Evolutionary conservation across 1,284 basidiomycete species (phyloP).

Genomic region (Microbotryomycetes sp.): DNA sequence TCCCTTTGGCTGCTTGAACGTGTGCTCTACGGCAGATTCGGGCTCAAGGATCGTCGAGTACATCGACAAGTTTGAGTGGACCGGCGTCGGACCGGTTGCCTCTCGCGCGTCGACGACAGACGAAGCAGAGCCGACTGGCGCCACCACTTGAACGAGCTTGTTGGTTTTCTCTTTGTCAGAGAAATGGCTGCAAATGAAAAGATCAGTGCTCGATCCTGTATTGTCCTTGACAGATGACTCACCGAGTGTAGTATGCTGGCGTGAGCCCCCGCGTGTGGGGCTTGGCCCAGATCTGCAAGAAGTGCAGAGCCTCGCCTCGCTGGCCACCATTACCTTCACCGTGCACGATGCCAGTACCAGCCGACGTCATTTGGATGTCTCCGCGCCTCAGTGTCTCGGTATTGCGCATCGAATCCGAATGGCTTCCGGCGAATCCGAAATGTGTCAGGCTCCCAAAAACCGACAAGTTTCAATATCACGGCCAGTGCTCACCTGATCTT

Average conservation of each 20-base stretch:
- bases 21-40: conserved; percentile 52
- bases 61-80: conserved; percentile 43
- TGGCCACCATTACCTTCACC: conserved; percentile 59
- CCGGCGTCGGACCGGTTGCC: conserved; percentile 59
- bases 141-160: conserved; percentile 38
- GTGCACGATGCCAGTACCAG: conserved; percentile 71
- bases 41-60: conserved; percentile 54
- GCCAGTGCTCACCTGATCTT: conserved; percentile 53
- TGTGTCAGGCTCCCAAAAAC: neutral
- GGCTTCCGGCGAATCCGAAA: conserved; percentile 7
- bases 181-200: conserved; percentile 50
- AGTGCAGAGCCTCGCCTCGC: conserved; percentile 54
- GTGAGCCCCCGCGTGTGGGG: conserved; percentile 53
- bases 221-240: conserved; percentile 13
- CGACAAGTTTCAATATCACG: neutral
- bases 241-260: conserved; percentile 73
- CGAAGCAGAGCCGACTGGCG: neutral
- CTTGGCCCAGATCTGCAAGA: conserved; percentile 77
- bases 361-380: conserved; percentile 79
- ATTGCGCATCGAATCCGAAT: conserved; percentile 79
- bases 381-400: conserved; percentile 78
- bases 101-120: conserved; percentile 47
- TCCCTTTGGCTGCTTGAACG: no score
- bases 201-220: neutral
- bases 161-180: conserved; percentile 72